Evolutionary conservation across 371 early-diverging fungal species (phyloP).

Genomic region (Dinochytrium kinnereticum): DNA sequence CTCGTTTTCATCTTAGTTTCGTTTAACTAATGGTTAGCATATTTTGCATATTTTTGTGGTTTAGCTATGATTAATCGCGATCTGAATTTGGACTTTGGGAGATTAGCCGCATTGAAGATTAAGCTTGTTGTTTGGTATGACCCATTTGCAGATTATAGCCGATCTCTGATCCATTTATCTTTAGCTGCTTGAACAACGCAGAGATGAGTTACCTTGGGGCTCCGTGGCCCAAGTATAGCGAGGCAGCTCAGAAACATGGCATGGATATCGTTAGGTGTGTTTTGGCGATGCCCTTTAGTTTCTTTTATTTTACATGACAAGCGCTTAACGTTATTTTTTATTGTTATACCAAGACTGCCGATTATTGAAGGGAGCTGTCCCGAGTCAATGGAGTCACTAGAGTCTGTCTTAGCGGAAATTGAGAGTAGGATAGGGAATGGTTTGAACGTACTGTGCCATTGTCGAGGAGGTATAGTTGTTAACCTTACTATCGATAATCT

Average conservation of each 20-base stretch:
- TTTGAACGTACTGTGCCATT: slow-evolving; percentile 72
- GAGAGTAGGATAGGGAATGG: slow-evolving; percentile 59
- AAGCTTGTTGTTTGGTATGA: slow-evolving; percentile 73
- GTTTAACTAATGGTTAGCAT: too few relatives aligned
- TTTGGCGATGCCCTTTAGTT: neutral
- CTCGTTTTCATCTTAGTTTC: too few relatives aligned
- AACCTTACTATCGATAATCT: slow-evolving; percentile 5
- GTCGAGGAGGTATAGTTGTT: slow-evolving; percentile 71
- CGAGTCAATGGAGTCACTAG: slow-evolving; percentile 64
- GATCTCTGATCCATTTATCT: too few relatives aligned
- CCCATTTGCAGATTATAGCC: too few relatives aligned
- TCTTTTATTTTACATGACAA: too few relatives aligned
- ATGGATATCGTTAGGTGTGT: slow-evolving; percentile 58
- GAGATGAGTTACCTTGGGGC: slow-evolving; percentile 76
- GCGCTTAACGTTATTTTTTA: slow-evolving; percentile 1
- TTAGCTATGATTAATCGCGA: slow-evolving; percentile 73
- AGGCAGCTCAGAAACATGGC: slow-evolving; percentile 60
- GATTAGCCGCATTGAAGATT: slow-evolving; percentile 66
- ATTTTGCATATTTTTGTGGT: neutral
- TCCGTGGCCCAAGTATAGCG: slow-evolving; percentile 67
- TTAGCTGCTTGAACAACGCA: slow-evolving; percentile 72
- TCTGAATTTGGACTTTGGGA: slow-evolving; percentile 71
- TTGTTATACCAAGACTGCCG: slow-evolving; percentile 55
- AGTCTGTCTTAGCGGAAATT: slow-evolving; percentile 59
- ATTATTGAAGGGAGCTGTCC: slow-evolving; percentile 81